These are phyloP conservation scores for Taphrina betulina DNA, from an alignment of 1,139 yeast species.

Conservation along the genomic window DNA sequence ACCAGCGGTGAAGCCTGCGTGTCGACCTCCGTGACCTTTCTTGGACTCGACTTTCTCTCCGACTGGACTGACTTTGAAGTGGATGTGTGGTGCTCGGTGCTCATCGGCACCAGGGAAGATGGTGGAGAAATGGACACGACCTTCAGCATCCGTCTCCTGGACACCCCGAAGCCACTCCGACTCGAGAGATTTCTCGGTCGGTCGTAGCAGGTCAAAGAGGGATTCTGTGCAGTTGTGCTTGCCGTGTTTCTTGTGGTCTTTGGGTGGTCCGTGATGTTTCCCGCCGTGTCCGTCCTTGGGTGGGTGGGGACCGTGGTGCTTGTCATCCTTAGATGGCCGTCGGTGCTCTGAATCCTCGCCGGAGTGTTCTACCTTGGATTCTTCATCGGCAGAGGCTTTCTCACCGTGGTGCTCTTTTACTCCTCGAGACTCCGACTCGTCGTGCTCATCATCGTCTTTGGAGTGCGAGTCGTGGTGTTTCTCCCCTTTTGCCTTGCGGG, in stretches of 20 bases:
- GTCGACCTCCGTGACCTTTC: constrained; percentile 1
- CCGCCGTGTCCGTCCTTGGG: not conserved
- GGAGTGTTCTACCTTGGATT: not conserved
- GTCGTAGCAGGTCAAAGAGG: not conserved
- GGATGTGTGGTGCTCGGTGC: not conserved
- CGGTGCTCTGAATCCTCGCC: not conserved
- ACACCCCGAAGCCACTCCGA: not conserved
- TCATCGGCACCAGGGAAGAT: constrained; percentile 4
- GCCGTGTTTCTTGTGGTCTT: constrained; percentile 1
- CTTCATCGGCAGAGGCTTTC: not conserved
- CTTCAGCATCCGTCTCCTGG: not conserved
- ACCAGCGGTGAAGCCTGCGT: not conserved
- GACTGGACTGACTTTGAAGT: constrained; percentile 2
- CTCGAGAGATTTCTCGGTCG: not conserved
- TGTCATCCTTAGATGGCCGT: not conserved
- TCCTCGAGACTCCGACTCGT: not conserved
- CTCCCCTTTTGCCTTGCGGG: too few species aligned
- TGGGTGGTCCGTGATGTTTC: not conserved
- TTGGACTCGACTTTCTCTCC: constrained; percentile 2
- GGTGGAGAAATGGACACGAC: constrained; percentile 6
- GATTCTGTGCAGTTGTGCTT: constrained; percentile 1
- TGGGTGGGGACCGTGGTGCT: not conserved
- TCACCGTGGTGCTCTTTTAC: not conserved
- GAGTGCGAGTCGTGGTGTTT: not conserved
- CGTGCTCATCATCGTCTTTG: not conserved